Percentiles rank a stretch among this genome's conserved stretches.
These are phyloP conservation scores for Helicocarpus griseus DNA, from an alignment of 2,329 filamentous ascomycete genomes.

Conservation along the genomic window DNA sequence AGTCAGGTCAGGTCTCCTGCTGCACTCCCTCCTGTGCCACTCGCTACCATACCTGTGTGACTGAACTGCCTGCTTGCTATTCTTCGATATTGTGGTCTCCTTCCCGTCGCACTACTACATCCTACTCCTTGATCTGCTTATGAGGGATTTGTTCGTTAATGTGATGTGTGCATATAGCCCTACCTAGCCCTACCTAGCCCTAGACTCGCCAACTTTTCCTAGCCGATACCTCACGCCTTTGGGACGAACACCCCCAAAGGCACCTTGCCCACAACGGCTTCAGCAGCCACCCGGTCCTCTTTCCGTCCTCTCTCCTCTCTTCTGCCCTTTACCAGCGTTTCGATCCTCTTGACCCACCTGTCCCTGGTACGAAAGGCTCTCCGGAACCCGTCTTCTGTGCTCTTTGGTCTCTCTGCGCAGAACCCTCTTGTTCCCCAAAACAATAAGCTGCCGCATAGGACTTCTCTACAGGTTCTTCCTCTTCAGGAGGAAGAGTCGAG, in stretches of 20 bases:
- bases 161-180: background rate
- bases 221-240: conserved; percentile 23
- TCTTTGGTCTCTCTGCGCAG: conserved; percentile 28
- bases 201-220: background rate
- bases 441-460: conserved; percentile 99
- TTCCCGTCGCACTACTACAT: background rate
- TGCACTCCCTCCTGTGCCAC: background rate
- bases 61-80: background rate
- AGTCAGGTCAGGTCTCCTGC: background rate
- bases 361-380: conserved; percentile 29
- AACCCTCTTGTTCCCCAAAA: conserved; percentile 47
- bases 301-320: conserved; percentile 5
- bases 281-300: conserved; percentile 19
- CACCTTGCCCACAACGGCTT: conserved; percentile 30
- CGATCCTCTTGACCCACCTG: conserved; percentile 40
- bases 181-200: background rate
- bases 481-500: conserved; percentile 98
- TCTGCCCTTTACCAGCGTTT: conserved; percentile 31
- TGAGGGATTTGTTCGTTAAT: background rate
- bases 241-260: conserved; percentile 28
- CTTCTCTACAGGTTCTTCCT: conserved; percentile 97
- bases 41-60: background rate
- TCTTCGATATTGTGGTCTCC: background rate
- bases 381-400: conserved; percentile 25
- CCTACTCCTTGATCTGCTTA: background rate